These are phyloP conservation scores for Epichloe baconii DNA, from an alignment of 2,329 filamentous ascomycete genomes.

Conservation along the genomic window DNA sequence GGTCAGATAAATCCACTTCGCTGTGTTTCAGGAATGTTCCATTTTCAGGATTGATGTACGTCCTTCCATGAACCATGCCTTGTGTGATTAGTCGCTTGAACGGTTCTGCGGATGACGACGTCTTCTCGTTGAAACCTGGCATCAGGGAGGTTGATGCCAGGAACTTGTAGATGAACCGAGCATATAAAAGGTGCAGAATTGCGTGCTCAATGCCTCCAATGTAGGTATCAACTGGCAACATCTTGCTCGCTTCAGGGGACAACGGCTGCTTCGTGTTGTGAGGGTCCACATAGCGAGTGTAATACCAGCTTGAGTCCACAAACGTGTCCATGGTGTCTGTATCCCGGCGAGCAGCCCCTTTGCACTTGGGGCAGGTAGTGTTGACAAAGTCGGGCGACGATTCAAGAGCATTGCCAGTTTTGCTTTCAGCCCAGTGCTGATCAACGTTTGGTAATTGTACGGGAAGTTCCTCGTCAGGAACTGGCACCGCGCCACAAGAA, in stretches of 20 bases:
- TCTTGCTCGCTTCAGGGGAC: constrained; percentile 43
- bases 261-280: constrained; percentile 50
- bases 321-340: constrained; percentile 97
- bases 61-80: constrained; percentile 87
- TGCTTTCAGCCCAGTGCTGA: constrained; percentile 53
- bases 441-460: constrained; percentile 60
- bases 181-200: constrained; percentile 78
- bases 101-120: constrained; percentile 46
- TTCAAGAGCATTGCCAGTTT: constrained; percentile 65
- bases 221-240: constrained; percentile 74
- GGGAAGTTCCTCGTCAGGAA: constrained; percentile 63
- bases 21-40: constrained; percentile 65
- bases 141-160: constrained; percentile 44
- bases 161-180: constrained; percentile 84
- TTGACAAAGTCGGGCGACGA: constrained; percentile 60
- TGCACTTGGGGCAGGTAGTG: constrained; percentile 62
- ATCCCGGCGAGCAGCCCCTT: constrained; percentile 58
- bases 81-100: constrained; percentile 76
- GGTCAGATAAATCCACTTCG: constrained; percentile 53
- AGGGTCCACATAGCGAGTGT: constrained; percentile 64
- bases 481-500: constrained; percentile 65
- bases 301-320: constrained; percentile 93
- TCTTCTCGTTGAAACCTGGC: constrained; percentile 23
- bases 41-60: constrained; percentile 59
- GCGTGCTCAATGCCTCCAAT: constrained; percentile 84